Base-by-base conservation (phyloP, 495 filamentous ascomycete genomes). In the Rhizodiscina lignyota region DNA sequence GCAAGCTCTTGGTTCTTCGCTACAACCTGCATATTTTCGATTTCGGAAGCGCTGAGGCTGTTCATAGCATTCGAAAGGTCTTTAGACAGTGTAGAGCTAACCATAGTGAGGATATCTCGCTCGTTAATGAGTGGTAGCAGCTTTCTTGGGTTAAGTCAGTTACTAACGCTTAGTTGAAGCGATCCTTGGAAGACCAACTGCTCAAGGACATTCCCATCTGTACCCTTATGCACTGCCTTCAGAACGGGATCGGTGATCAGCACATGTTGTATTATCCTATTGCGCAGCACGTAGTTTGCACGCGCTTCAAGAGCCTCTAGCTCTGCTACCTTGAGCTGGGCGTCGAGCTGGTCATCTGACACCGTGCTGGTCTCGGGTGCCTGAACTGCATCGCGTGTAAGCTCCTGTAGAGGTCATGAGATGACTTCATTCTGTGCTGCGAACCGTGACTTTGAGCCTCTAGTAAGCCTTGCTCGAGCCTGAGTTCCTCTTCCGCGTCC, bases 161-260 rank as follows among this genome's bases (percentile, higher is more conserved):
- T 39, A 32, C 28, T 36, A n/a, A n/a, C n/a, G n/a, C n/a, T n/a
- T n/a, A n/a, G n/a, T n/a, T n/a, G n/a, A n/a, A n/a, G n/a, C n/a
- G n/a, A n/a, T n/a, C n/a, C n/a, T n/a, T n/a, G n/a, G n/a, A n/a
- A n/a, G n/a, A n/a, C n/a, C n/a, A n/a, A n/a, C n/a, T n/a, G n/a
- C n/a, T n/a, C n/a, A n/a, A n/a, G n/a, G n/a, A n/a, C n/a, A n/a
- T n/a, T n/a, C n/a, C n/a, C n/a, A n/a, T n/a, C n/a, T n/a, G n/a
- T n/a, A 31, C 73, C 77, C 32, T 71, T 58, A 50, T 86, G 79
- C 34, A 84, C 68, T 1, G 82, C 76, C 48, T 80, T 83, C 34
- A 91, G 56, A 32, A 74, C 74, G 6, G 82, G 81, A 47, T 80
- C 75, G 17, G 72, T 70, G 42, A 69, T 67, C 39, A 86, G 54